Conservation (phyloP, 371 early-diverging fungal species). For the Saksenaea oblongispora region DNA sequence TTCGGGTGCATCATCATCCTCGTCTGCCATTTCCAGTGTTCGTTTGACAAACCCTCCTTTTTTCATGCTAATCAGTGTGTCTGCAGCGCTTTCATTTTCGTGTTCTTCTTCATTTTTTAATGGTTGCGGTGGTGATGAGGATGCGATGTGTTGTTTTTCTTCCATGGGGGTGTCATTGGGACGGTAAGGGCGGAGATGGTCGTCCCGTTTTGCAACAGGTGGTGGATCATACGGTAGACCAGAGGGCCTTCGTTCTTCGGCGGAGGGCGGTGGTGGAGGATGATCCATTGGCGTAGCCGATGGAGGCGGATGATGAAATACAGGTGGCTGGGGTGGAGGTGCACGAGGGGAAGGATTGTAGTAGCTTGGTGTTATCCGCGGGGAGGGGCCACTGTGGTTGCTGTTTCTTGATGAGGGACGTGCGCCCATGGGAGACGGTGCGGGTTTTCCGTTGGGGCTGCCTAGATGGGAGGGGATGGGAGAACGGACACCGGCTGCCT, state of each 20-base stretch:
- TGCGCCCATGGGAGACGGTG: conserved; percentile 15
- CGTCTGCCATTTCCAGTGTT: conserved; percentile 27
- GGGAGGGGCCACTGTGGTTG: conserved; percentile 6
- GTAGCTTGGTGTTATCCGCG: background rate
- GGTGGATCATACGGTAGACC: background rate
- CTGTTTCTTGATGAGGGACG: conserved; percentile 9
- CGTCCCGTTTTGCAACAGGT: background rate
- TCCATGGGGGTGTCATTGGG: conserved; percentile 6
- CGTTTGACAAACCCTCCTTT: conserved; percentile 21
- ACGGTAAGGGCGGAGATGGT: background rate
- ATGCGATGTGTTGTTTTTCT: background rate
- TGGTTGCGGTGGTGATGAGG: conserved; percentile 2
- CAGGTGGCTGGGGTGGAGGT: conserved; percentile 1
- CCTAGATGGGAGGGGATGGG: conserved; percentile 24
- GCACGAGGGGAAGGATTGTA: conserved; percentile 7
- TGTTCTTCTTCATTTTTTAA: background rate
- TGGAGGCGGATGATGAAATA: background rate
- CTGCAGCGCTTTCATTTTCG: conserved; percentile 38
- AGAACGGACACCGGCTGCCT: conserved; percentile 14
- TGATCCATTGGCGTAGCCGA: background rate
- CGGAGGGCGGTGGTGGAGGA: background rate
- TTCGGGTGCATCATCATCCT: conserved; percentile 19
- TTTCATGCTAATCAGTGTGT: conserved; percentile 42
- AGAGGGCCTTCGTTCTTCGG: background rate
- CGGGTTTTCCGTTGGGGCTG: conserved; percentile 6